Evolutionary conservation across 2,329 filamentous ascomycete species (phyloP).

Genomic region (Ophiostoma triangulosporum): DNA sequence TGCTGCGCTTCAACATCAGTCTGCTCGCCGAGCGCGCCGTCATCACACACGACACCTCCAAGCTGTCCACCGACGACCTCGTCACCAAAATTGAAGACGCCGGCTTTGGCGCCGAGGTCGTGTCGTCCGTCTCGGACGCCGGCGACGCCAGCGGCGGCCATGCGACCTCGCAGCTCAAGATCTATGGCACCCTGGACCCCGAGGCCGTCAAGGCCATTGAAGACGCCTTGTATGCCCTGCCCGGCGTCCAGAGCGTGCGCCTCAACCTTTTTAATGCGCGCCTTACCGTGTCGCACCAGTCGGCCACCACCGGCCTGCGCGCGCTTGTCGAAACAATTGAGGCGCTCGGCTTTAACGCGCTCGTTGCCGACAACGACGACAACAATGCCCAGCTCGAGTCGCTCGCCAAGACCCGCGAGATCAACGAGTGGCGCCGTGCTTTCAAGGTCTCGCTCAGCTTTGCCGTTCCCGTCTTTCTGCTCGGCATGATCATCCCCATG

Average conservation of each 20-base stretch:
- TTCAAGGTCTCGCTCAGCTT: conserved; percentile 69
- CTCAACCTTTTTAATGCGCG: conserved; percentile 63
- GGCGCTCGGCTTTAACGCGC: conserved; percentile 69
- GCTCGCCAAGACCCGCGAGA: conserved; percentile 89
- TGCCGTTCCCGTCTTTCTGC: conserved; percentile 78
- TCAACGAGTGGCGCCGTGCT: conserved; percentile 78
- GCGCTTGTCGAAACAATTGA: conserved; percentile 74
- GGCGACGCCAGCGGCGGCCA: conserved; percentile 39
- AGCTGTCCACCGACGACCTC: conserved; percentile 61
- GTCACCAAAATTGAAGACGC: conserved; percentile 74
- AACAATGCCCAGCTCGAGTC: conserved; percentile 96
- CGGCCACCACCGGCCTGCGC: conserved; percentile 62
- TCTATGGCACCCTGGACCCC: conserved; percentile 69
- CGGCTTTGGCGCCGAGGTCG: conserved; percentile 73
- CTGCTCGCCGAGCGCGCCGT: conserved; percentile 85
- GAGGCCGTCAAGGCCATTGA: conserved; percentile 61
- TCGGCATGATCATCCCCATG: conserved; percentile 94
- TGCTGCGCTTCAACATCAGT: conserved; percentile 88
- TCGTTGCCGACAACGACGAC: conserved; percentile 83
- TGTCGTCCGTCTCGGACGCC: conserved; percentile 57
- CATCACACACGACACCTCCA: conserved; percentile 63
- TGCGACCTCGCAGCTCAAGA: conserved; percentile 61
- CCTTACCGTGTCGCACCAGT: conserved; percentile 59
- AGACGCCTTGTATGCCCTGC: conserved; percentile 45
- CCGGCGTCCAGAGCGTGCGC: conserved; percentile 61